Evolutionary conservation across 441 rosid genomes (phyloP).

Genomic region (Gossypium trilobum): DNA sequence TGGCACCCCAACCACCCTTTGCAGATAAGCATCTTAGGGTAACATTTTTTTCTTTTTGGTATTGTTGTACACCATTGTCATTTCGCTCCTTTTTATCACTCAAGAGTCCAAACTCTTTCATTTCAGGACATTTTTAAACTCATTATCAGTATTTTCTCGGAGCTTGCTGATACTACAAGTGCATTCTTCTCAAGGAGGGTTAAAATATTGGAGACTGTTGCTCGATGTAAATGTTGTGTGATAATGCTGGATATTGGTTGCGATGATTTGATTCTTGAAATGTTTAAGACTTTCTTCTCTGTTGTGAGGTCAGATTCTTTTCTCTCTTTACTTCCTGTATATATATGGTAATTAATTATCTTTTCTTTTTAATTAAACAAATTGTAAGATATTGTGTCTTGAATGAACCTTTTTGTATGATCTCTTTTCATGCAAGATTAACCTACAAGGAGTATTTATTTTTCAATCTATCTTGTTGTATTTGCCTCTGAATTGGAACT

Average conservation of each 20-base stretch:
- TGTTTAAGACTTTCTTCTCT: conserved; percentile 73
- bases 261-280: conserved; percentile 52
- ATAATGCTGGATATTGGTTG: conserved; percentile 66
- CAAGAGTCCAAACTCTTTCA: background rate
- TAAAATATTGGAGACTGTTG: conserved; percentile 69
- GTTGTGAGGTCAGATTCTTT: conserved; percentile 51
- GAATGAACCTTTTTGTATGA: background rate
- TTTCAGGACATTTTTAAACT: conserved; percentile 66
- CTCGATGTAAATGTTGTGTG: conserved; percentile 66
- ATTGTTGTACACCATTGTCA: background rate
- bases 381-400: conserved; percentile 2
- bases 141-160: conserved; percentile 48
- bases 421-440: background rate
- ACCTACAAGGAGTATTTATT: background rate
- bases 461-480: background rate
- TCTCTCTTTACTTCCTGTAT: conserved; percentile 6
- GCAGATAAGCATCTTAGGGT: conserved; percentile 68
- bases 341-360: background rate
- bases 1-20: conserved; percentile 80
- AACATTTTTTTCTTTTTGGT: conserved; percentile 12
- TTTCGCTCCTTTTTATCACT: background rate
- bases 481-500: background rate
- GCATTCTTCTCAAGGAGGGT: conserved; percentile 72
- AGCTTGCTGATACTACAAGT: conserved; percentile 53
- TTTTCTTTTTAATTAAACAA: background rate